Evolutionary conservation across 345 rosid species (phyloP).

Genomic region (Boechera retrofracta): DNA sequence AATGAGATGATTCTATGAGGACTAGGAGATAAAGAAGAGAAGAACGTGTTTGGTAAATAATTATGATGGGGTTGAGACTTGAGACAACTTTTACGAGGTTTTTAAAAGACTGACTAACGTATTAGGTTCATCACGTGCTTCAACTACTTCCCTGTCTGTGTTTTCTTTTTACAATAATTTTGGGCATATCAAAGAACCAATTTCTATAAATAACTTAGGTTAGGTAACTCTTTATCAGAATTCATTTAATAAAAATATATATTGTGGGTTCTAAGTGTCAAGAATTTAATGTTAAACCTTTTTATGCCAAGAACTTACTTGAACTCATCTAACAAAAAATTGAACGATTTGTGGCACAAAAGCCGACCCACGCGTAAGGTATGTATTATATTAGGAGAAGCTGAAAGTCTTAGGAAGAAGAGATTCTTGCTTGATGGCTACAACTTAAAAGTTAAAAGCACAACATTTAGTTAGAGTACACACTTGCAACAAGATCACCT

Average conservation of each 20-base stretch:
- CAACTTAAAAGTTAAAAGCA: no score
- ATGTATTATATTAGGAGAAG: not conserved
- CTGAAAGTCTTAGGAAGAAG: not conserved
- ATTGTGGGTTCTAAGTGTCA: not conserved
- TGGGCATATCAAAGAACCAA: not conserved
- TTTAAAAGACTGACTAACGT: slow-evolving; percentile 25
- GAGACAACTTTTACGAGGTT: slow-evolving; percentile 30
- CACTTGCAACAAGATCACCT: no score
- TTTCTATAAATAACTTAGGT: not conserved
- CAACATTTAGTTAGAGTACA: no score
- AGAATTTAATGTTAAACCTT: not conserved
- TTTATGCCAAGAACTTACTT: not conserved
- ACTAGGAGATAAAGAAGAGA: not conserved
- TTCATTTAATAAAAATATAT: not conserved
- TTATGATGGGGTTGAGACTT: slow-evolving; percentile 9
- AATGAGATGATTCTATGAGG: not conserved
- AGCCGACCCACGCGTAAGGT: no score
- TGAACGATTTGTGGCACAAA: not conserved
- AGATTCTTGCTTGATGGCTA: not conserved
- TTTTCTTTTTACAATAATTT: not conserved
- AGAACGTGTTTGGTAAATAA: slow-evolving; percentile 28
- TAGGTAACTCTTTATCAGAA: not conserved
- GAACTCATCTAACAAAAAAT: not conserved
- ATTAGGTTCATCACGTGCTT: slow-evolving; percentile 36
- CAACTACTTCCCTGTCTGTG: slow-evolving; percentile 35